Percentiles rank a stretch among this genome's conserved stretches.
Evolutionary conservation across 179 eudicot species (phyloP).

Genomic region (Amaranthus tricolor): DNA sequence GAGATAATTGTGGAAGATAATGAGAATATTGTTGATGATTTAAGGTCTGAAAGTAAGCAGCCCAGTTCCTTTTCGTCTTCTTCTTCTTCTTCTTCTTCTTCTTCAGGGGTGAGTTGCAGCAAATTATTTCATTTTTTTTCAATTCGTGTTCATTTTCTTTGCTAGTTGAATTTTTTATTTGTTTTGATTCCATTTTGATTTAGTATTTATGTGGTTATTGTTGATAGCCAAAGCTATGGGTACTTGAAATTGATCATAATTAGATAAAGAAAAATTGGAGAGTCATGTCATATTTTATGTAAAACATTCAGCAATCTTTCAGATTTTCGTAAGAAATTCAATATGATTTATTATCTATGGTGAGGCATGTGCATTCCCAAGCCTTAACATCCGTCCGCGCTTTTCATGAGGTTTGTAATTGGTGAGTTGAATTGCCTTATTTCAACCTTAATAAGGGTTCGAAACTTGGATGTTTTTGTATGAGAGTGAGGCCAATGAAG

Average conservation of each 20-base stretch:
- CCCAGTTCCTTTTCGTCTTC: slow-evolving; percentile 34
- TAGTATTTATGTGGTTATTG: background rate
- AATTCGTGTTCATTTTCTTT: no score
- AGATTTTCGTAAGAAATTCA: no score
- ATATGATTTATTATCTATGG: no score
- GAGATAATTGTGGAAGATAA: slow-evolving; percentile 31
- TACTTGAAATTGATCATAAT: background rate
- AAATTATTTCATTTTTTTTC: background rate
- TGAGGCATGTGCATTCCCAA: no score
- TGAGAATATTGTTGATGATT: slow-evolving; percentile 22
- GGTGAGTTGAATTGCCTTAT: background rate
- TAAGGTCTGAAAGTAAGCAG: slow-evolving; percentile 29
- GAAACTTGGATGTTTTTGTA: background rate
- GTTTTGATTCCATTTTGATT: background rate
- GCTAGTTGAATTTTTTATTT: background rate
- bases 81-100: slow-evolving; percentile 45
- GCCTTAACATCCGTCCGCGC: no score
- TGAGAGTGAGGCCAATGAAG: background rate
- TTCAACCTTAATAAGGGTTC: background rate
- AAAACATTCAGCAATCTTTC: no score
- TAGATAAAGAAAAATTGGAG: no score
- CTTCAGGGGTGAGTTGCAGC: slow-evolving; percentile 45
- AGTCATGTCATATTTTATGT: no score
- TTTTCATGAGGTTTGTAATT: no score
- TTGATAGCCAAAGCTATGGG: background rate